Conservation (phyloP, 129 eudicot species). For the Lactuca sativa region DNA sequence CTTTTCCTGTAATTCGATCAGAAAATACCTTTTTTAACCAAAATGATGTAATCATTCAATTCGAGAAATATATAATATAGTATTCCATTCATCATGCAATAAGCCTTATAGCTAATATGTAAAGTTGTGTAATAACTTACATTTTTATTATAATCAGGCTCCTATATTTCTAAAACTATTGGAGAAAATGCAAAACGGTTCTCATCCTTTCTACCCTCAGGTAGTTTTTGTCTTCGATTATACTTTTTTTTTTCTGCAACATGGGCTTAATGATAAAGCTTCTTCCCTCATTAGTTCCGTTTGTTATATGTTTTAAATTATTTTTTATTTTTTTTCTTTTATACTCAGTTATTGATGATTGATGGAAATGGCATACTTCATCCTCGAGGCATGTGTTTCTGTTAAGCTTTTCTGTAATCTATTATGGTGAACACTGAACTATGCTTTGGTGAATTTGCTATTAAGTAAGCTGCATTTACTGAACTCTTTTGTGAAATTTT, state of each 20-base stretch:
- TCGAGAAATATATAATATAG: neutral
- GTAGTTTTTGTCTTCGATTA: constrained; percentile 36
- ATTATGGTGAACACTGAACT: neutral
- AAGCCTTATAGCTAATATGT: constrained; percentile 11
- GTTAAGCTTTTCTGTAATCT: constrained; percentile 19
- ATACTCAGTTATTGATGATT: constrained; percentile 80
- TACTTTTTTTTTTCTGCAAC: constrained; percentile 2
- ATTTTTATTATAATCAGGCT: constrained; percentile 45
- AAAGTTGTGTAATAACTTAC: constrained; percentile 9
- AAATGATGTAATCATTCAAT: neutral
- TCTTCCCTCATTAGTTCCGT: neutral
- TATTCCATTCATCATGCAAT: neutral
- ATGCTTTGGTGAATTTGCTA: constrained; percentile 2
- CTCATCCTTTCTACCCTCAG: constrained; percentile 84
- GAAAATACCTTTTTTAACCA: neutral
- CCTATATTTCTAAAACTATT: constrained; percentile 79
- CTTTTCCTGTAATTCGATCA: neutral
- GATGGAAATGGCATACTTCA: constrained; percentile 99
- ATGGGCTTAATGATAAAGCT: constrained; percentile 7
- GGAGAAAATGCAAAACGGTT: constrained; percentile 67
- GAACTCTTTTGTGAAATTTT: constrained; percentile 11
- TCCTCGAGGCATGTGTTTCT: constrained; percentile 82
- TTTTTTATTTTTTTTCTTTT: neutral
- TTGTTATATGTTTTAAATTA: constrained; percentile 20
- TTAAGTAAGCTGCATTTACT: constrained; percentile 15